These are phyloP conservation scores for Hypoxylon sp. DNA, from an alignment of 2,329 filamentous ascomycete species.

Conservation along the genomic window DNA sequence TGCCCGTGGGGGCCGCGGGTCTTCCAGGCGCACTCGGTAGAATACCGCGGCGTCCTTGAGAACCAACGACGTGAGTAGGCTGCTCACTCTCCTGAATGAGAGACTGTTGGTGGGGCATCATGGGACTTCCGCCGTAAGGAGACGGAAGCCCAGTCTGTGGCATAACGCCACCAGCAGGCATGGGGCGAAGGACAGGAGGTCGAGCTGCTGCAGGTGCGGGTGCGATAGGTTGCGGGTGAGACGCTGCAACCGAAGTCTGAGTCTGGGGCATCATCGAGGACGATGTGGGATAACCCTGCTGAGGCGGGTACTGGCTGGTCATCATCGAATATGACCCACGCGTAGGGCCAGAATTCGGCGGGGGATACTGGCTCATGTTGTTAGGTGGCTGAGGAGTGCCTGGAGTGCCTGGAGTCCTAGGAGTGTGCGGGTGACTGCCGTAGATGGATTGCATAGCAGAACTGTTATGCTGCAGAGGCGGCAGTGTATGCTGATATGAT, in stretches of 20 bases:
- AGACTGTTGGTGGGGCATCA: conserved; percentile 66
- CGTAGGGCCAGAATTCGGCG: conserved; percentile 50
- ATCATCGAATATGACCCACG: conserved; percentile 68
- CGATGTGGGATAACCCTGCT: conserved; percentile 67
- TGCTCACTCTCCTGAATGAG: conserved; percentile 70
- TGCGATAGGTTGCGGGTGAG: conserved; percentile 80
- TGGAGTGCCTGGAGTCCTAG: conserved; percentile 71
- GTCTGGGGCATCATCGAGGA: conserved; percentile 74
- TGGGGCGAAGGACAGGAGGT: conserved; percentile 73
- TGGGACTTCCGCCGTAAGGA: conserved; percentile 68
- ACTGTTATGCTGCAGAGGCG: conserved; percentile 63
- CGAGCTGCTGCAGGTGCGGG: conserved; percentile 73
- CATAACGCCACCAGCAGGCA: conserved; percentile 75
- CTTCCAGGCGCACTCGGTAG: conserved; percentile 90
- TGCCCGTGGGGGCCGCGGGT: conserved; percentile 79
- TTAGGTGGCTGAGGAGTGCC: conserved; percentile 68
- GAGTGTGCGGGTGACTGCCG: conserved; percentile 70
- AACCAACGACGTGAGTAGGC: conserved; percentile 92
- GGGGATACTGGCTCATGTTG: conserved; percentile 59
- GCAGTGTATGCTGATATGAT: conserved; percentile 65
- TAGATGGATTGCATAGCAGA: conserved; percentile 66
- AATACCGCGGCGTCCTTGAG: conserved; percentile 91
- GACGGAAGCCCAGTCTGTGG: conserved; percentile 67
- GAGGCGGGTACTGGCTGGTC: conserved; percentile 64
- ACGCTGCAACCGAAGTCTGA: conserved; percentile 73